A percentile compares a stretch with the other conserved stretches of the same genome.
Conservation (phyloP, 2,329 filamentous ascomycete genomes). For the Penicillium aurantiogriseum region DNA sequence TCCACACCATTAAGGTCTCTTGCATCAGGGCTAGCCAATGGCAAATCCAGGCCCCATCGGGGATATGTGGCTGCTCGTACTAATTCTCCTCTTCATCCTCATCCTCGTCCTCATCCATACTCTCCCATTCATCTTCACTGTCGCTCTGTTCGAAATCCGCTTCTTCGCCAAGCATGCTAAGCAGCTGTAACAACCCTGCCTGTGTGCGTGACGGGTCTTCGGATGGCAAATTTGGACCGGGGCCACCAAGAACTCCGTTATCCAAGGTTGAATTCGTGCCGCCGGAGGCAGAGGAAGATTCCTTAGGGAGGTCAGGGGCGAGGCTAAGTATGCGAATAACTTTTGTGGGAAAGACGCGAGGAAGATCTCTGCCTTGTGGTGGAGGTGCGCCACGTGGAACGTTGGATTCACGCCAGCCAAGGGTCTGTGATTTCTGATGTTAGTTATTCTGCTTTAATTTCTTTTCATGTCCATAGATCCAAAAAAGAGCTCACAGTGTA, state of each 20-base stretch:
- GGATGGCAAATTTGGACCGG: slow-evolving; percentile 8
- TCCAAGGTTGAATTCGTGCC: background rate
- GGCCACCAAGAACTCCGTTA: background rate
- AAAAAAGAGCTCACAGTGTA: slow-evolving; percentile 36
- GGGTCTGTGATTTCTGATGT: slow-evolving; percentile 24
- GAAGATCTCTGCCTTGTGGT: slow-evolving; percentile 23
- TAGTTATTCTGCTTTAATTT: slow-evolving; percentile 5
- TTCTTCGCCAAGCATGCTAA: slow-evolving; percentile 27
- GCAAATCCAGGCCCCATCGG: background rate
- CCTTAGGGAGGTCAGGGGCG: slow-evolving; percentile 29
- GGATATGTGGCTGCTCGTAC: background rate
- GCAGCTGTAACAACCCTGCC: slow-evolving; percentile 24
- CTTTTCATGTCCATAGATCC: background rate
- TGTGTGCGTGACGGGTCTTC: slow-evolving; percentile 24
- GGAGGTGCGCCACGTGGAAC: slow-evolving; percentile 16
- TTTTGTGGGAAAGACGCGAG: slow-evolving; percentile 42
- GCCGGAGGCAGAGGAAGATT: background rate
- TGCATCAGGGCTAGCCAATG: background rate
- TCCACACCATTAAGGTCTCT: background rate
- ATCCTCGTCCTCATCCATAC: slow-evolving; percentile 9
- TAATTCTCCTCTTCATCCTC: slow-evolving; percentile 1
- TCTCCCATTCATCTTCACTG: slow-evolving; percentile 18
- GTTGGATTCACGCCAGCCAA: slow-evolving; percentile 30
- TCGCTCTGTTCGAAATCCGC: slow-evolving; percentile 11
- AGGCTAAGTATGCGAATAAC: slow-evolving; percentile 42